Evolutionary conservation across 305 asterid species (phyloP), one percentile per base, ranked within the genome.

Genomic region (Rubia tinctorum): DNA sequence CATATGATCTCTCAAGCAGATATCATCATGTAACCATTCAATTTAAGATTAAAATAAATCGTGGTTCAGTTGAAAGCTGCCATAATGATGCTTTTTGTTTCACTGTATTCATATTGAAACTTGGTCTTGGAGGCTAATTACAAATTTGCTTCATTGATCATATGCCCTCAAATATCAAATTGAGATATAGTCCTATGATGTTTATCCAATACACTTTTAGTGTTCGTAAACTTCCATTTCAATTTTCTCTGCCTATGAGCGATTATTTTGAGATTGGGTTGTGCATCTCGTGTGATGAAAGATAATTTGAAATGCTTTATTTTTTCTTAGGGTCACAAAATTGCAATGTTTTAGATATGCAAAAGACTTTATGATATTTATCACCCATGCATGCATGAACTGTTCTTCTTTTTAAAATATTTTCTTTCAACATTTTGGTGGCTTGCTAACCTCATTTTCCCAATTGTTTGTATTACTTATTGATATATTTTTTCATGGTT

Each of bases 1-100:
- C 66, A 88, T 71, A 65, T 96, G 96, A 80, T 90, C 99, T 59
- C 74, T 89, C 70, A 95, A 92, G 83, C 92, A 90, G 93, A 98
- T 92, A 63, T 59, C 74, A n/a, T 18, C 23, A 55, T 55, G 25
- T 55, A n/a, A 12, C 60, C 60, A 18, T 55, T 25, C 25, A 55
- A 7, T 55, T 55, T 55, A 55, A 55, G 60, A 55, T 55, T 22
- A 55, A 55, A n/a, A 18, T 89, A 76, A 85, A 76, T 65, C 89
- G 82, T 77, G 81, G 76, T 37, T 60, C 92, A 73, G 83, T 93
- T 13, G 13, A 23, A 17, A 68, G 20, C 34, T 69, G 43, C 47
- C 63, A 68, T n/a, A 23, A 25, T 25, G 25, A 53, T n/a, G 8
- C 72, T 66, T 71, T 42, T 23, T 0, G 13, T 56, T 45, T 11